Percentiles rank a stretch among this genome's conserved stretches.
Conservation (phyloP, 2,329 filamentous ascomycete genomes). For the Sclerotinia sclerotiorum region DNA sequence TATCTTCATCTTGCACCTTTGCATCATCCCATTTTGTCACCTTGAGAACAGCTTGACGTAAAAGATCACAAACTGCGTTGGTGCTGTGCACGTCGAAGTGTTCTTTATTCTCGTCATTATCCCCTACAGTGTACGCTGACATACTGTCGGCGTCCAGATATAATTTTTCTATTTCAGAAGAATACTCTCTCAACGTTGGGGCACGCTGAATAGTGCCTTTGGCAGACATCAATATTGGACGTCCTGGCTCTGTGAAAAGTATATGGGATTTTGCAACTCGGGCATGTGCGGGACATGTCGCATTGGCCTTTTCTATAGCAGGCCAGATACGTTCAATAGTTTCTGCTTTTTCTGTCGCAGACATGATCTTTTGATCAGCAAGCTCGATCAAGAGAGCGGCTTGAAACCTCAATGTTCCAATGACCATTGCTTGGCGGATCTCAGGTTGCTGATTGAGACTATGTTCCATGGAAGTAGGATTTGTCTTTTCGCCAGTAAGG, state of each 20-base stretch:
- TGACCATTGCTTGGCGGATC: slow-evolving; percentile 40
- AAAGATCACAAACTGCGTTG: background rate
- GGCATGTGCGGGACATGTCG: slow-evolving; percentile 36
- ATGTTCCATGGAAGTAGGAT: slow-evolving; percentile 44
- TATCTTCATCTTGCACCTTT: background rate
- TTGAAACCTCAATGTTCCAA: slow-evolving; percentile 42
- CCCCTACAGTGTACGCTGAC: background rate
- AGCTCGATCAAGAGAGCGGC: slow-evolving; percentile 43
- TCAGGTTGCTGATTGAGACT: slow-evolving; percentile 41
- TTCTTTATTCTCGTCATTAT: background rate
- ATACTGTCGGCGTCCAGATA: slow-evolving; percentile 14
- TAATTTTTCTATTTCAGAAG: slow-evolving; percentile 18
- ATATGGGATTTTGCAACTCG: slow-evolving; percentile 38
- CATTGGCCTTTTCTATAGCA: slow-evolving; percentile 39
- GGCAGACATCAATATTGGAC: slow-evolving; percentile 40
- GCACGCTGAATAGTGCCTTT: slow-evolving; percentile 44
- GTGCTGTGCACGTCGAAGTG: background rate
- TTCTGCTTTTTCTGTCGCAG: slow-evolving; percentile 7
- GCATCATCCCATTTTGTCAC: background rate
- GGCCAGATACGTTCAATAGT: slow-evolving; percentile 34
- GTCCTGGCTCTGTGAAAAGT: slow-evolving; percentile 36
- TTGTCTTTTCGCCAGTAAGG: slow-evolving; percentile 47
- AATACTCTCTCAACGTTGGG: slow-evolving; percentile 38
- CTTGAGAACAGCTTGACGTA: background rate
- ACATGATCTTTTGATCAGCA: background rate